Evolutionary conservation across 2,329 filamentous ascomycete genomes (phyloP), one percentile per base, ranked within the genome.

Genomic region (Didymella arachidicola): DNA sequence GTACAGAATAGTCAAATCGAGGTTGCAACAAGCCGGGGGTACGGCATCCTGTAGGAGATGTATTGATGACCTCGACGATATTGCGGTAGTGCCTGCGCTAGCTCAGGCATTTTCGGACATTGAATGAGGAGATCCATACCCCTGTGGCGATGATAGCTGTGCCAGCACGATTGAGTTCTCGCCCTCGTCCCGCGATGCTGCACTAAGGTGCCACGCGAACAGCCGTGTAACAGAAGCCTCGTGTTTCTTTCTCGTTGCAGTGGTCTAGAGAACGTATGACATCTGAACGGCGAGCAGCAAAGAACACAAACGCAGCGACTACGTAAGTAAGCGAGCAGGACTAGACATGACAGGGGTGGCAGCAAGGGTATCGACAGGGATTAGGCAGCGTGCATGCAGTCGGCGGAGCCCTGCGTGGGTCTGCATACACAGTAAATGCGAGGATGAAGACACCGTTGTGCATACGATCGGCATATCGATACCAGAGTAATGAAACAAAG

Each of bases 91-190:
- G 48, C 59, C n/a, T 42, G 25, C 56, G 56, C 45, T 45, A 49
- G 39, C 44, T 39, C 11, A 53, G 30, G 49, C 50, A 45, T 36
- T 22, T 48, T 53, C 54, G 59, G 59, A 58, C 14, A 58, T 58
- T 39, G 54, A 61, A 39, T 58, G 59, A 52, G 59, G 55, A 55
- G 59, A 61, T 52, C 59, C 59, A 61, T 52, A 36, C 54, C 59
- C 59, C 43, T 52, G 59, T 32, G 26, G 36, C 47, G 36, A 49
- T 59, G 44, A 18, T 16, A 48, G 39, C 30, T 4, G 38, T 43
- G 53, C 19, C 45, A n/a, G 29, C 52, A 29, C 22, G 14, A 22
- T 22, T 25, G 25, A 18, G 38, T 49, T 48, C 48, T 52, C 54
- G 42, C 47, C 22, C 18, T 30, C 16, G 42, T 27, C 27, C 30